Conservation (phyloP, 176 grass and related monocot species). For the Avena atlantica region DNA sequence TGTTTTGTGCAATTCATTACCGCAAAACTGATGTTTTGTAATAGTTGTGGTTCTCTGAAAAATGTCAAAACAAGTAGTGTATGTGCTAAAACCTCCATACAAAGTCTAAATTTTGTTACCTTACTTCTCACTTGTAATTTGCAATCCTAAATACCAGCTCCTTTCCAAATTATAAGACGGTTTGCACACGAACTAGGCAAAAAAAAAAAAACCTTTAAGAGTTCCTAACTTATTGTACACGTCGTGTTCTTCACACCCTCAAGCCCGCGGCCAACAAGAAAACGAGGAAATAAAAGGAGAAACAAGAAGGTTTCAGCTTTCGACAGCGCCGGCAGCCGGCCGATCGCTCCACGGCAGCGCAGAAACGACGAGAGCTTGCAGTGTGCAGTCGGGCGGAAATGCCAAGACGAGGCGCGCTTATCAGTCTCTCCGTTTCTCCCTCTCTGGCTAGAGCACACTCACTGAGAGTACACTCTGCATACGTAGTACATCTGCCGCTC, state of each 20-base stretch:
- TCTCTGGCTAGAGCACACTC: background rate
- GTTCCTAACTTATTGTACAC: background rate
- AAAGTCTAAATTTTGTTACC: too few relatives aligned
- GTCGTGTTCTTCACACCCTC: background rate
- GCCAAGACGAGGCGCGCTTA: background rate
- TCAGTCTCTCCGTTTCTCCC: background rate
- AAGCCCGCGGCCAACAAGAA: background rate
- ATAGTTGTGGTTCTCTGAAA: too few relatives aligned
- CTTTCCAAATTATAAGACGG: too few relatives aligned
- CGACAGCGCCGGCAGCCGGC: conserved; percentile 9
- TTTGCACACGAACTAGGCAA: too few relatives aligned
- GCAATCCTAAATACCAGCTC: too few relatives aligned
- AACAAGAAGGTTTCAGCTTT: background rate
- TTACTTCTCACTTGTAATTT: too few relatives aligned
- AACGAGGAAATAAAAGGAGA: background rate
- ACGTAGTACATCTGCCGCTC: background rate
- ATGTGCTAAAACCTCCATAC: too few relatives aligned
- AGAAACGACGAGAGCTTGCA: background rate
- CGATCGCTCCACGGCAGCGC: background rate
- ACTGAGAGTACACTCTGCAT: background rate
- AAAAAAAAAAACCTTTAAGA: too few relatives aligned
- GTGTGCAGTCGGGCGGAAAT: background rate
- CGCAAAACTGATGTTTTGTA: too few relatives aligned
- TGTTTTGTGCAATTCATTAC: too few relatives aligned
- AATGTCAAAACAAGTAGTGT: too few relatives aligned